Evolutionary conservation across 148 eudicot species (phyloP).

Genomic region (Persicaria tinctoria): DNA sequence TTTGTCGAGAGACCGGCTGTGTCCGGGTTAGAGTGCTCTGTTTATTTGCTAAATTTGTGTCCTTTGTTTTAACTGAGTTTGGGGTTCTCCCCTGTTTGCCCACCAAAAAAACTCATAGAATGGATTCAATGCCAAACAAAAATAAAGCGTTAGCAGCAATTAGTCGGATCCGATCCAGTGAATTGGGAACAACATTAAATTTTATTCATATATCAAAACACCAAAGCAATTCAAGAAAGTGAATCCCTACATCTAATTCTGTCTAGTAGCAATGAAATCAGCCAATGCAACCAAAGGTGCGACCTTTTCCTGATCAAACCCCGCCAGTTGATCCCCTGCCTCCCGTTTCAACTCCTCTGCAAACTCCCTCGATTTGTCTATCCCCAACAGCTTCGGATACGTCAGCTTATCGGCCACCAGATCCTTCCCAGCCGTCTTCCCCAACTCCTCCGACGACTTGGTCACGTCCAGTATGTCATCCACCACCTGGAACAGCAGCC

Average conservation of each 20-base stretch:
- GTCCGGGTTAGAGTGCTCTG: no score
- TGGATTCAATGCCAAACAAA: no score
- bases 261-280: conserved; percentile 56
- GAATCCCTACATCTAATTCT: conserved; percentile 22
- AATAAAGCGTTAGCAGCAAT: no score
- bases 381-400: conserved; percentile 57
- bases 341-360: conserved; percentile 47
- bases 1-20: no score
- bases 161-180: no score
- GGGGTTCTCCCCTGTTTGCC: no score
- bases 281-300: conserved; percentile 62
- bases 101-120: no score
- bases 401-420: conserved; percentile 62
- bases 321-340: conserved; percentile 40
- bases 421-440: conserved; percentile 74
- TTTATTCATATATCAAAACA: no score
- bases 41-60: no score
- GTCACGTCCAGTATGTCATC: conserved; percentile 76
- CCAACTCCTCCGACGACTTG: conserved; percentile 53
- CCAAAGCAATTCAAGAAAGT: no score
- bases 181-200: no score
- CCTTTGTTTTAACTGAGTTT: no score
- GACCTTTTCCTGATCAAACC: conserved; percentile 44
- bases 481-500: conserved; percentile 65
- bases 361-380: conserved; percentile 57